Evolutionary conservation across 2,329 filamentous ascomycete species (phyloP), one percentile per base, ranked within the genome.

Genomic region (Lasiodiplodia gonubiensis): DNA sequence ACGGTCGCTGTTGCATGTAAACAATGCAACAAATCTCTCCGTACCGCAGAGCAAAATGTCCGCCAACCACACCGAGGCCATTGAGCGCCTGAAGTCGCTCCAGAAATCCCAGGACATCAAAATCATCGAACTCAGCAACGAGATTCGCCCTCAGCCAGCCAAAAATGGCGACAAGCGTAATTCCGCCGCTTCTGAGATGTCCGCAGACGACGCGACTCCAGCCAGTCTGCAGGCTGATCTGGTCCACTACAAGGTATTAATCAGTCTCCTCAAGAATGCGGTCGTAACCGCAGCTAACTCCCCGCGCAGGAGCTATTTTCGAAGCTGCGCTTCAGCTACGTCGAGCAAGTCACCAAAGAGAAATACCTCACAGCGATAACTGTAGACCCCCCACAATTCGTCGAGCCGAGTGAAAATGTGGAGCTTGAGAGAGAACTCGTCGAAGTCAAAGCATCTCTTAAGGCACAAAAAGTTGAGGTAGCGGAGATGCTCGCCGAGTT

Each of bases 301-400:
- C n/a, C 37, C 11, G 11, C 6, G 5, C 71, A 89, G 81, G 94
- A 97, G 80, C 87, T 98, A 23, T 99, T 98, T 80, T 91, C 93
- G 51, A 98, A 99, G 81, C 86, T 98, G 48, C 92, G 94, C 72
- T 98, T 98, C 83, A 96, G 92, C 71, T 98, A 98, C 80, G 91
- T 97, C 73, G 95, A 99, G 80, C 95, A 98, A 83, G 93, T 98
- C 70, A 98, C 94, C 53, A 99, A 98, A 81, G 95, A 99, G 79
- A 97, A 97, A 75, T 98, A 97, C 79, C 90, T 99, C 66, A 92
- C 93, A 72, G 90, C 92, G 70, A 96, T 98, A 72, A 93, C 96
- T 18, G 93, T 92, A 70, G 92, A 97, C 70, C 93, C 94, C 59
- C 95, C 94, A 0, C 85, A 94, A 18, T 90, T 98, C 54, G 92